Percentiles rank a stretch among this genome's conserved stretches.
Conservation (phyloP, 371 early-diverging fungal species). For the Rhizopus microsporus region DNA sequence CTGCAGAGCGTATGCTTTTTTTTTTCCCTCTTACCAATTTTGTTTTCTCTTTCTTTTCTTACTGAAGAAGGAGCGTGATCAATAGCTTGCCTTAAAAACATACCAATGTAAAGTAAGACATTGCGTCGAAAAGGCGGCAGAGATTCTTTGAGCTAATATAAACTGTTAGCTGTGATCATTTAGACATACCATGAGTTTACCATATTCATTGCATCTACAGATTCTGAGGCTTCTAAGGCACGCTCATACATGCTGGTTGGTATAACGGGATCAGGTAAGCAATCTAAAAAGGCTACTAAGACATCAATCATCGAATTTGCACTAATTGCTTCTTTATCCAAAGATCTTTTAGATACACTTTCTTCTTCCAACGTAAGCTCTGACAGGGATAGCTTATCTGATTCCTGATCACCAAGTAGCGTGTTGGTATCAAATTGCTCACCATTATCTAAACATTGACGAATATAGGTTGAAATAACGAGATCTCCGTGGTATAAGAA, state of each 20-base stretch:
- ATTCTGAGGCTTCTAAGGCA: conserved; percentile 63
- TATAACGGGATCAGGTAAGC: conserved; percentile 77
- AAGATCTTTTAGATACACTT: neutral
- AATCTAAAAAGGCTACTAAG: conserved; percentile 71
- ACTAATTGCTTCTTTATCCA: conserved; percentile 50
- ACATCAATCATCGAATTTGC: conserved; percentile 82
- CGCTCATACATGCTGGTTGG: conserved; percentile 62
- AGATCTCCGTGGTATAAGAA: conserved; percentile 74
- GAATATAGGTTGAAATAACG: conserved; percentile 63
- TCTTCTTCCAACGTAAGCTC: conserved; percentile 8
- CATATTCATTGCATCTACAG: conserved; percentile 44
- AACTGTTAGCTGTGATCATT: conserved; percentile 4
- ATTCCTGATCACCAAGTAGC: conserved; percentile 34
- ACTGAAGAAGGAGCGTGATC: conserved; percentile 36
- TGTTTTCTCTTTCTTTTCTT: conserved; percentile 33
- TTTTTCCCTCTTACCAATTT: conserved; percentile 50
- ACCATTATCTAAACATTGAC: conserved; percentile 84
- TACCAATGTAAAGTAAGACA: conserved; percentile 74
- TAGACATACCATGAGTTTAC: conserved; percentile 29
- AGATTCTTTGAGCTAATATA: conserved; percentile 19
- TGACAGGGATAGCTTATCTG: conserved; percentile 3
- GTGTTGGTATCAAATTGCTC: conserved; percentile 65
- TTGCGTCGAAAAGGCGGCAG: conserved; percentile 57
- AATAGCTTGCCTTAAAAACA: conserved; percentile 72
- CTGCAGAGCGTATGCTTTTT: neutral